Conservation (phyloP, 495 filamentous ascomycete genomes). For the Rhizodiscina lignyota region DNA sequence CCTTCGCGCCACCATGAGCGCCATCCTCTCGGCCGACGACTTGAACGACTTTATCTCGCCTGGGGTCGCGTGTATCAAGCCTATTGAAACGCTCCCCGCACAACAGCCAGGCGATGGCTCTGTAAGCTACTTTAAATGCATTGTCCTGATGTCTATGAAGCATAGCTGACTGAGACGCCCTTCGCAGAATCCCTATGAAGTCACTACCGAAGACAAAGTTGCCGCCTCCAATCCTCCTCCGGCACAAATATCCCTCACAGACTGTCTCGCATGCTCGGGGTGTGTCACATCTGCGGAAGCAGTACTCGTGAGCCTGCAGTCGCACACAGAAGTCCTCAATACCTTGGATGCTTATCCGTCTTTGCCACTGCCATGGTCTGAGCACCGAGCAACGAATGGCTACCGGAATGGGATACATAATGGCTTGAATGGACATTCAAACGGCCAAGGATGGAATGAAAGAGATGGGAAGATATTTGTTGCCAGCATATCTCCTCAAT, state of each 20-base stretch:
- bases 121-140: slow-evolving; percentile 6
- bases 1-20: slow-evolving; percentile 88
- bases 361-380: slow-evolving; percentile 14
- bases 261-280: slow-evolving; percentile 93
- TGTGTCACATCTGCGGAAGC: slow-evolving; percentile 97
- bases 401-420: slow-evolving; percentile 5
- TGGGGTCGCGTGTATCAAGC: slow-evolving; percentile 95
- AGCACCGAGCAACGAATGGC: background rate
- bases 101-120: slow-evolving; percentile 22
- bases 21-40: slow-evolving; percentile 90
- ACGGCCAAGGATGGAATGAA: slow-evolving; percentile 20
- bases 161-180: background rate
- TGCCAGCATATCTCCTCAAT: slow-evolving; percentile 82
- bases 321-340: slow-evolving; percentile 74
- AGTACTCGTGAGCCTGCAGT: slow-evolving; percentile 81
- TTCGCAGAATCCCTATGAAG: slow-evolving; percentile 57
- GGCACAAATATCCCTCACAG: slow-evolving; percentile 88
- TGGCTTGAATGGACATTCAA: slow-evolving; percentile 13
- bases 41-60: slow-evolving; percentile 98
- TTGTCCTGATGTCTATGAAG: no score
- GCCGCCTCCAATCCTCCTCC: slow-evolving; percentile 37
- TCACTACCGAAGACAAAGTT: slow-evolving; percentile 76
- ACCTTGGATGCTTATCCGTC: slow-evolving; percentile 54
- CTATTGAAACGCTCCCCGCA: slow-evolving; percentile 70
- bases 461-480: slow-evolving; percentile 64